These are phyloP conservation scores for Monilinia aucupariae DNA, from an alignment of 2,329 filamentous ascomycete species.

Conservation along the genomic window DNA sequence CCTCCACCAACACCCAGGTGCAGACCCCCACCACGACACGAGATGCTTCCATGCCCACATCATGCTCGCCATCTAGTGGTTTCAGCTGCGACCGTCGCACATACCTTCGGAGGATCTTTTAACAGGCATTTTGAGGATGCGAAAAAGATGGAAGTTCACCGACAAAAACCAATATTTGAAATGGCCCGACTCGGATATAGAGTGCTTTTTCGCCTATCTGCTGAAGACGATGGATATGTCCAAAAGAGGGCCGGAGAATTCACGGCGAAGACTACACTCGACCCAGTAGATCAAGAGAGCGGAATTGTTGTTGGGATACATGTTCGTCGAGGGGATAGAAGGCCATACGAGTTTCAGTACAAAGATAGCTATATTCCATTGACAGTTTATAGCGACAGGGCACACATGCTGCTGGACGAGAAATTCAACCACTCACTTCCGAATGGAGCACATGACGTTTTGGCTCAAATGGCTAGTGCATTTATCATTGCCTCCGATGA, in stretches of 20 bases:
- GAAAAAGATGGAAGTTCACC: conserved; percentile 45
- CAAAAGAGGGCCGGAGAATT: conserved; percentile 53
- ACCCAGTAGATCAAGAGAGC: conserved; percentile 41
- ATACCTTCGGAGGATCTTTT: conserved; percentile 58
- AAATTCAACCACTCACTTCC: conserved; percentile 40
- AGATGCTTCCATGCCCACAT: conserved; percentile 75
- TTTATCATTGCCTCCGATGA: conserved; percentile 74
- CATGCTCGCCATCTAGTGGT: conserved; percentile 70
- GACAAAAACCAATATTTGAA: conserved; percentile 58
- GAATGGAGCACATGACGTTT: conserved; percentile 35
- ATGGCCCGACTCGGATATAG: conserved; percentile 67
- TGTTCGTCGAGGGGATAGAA: conserved; percentile 72
- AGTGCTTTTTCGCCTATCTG: conserved; percentile 63
- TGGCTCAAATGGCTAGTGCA: conserved; percentile 41
- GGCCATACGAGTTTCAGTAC: conserved; percentile 73
- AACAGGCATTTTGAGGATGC: conserved; percentile 47
- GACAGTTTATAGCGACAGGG: conserved; percentile 59
- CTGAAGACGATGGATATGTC: conserved; percentile 62
- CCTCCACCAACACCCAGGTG: conserved; percentile 61
- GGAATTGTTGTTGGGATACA: conserved; percentile 65
- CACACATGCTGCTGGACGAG: conserved; percentile 48
- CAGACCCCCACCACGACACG: conserved; percentile 63
- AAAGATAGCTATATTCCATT: conserved; percentile 72
- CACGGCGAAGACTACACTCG: conserved; percentile 40
- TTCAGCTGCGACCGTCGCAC: conserved; percentile 60